These are phyloP conservation scores for Didymella sp. DNA, from an alignment of 2,329 filamentous ascomycete genomes.

Conservation along the genomic window DNA sequence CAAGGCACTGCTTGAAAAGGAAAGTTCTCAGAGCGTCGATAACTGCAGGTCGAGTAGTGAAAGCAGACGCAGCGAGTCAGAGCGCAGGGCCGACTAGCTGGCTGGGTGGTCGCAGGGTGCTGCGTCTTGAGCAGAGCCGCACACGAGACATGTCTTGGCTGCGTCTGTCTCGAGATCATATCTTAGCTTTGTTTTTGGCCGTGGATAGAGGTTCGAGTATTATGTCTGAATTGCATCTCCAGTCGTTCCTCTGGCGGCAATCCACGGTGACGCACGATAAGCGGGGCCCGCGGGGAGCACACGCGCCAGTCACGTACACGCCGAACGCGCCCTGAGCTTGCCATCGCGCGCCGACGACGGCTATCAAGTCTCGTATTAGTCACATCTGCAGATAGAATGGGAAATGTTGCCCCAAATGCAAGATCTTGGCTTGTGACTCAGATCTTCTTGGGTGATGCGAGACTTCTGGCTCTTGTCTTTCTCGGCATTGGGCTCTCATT, in stretches of 20 bases:
- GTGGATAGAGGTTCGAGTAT: too few relatives aligned
- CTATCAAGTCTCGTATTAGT: slow-evolving; percentile 11
- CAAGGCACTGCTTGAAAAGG: too few relatives aligned
- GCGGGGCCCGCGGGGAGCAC: slow-evolving; percentile 3
- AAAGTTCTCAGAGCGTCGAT: not conserved
- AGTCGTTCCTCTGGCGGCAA: not conserved
- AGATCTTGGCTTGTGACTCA: not conserved
- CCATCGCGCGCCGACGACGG: slow-evolving; percentile 4
- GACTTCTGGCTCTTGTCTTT: not conserved
- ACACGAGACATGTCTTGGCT: not conserved
- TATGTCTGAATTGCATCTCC: not conserved
- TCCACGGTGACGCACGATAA: slow-evolving; percentile 1
- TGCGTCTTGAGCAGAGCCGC: not conserved
- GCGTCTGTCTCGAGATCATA: not conserved
- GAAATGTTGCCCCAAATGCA: not conserved
- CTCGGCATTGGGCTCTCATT: not conserved
- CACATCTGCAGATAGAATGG: slow-evolving; percentile 1
- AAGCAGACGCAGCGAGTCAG: not conserved
- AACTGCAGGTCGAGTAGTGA: not conserved
- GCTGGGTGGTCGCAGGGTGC: too few relatives aligned
- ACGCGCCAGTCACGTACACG: not conserved
- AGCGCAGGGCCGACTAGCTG: not conserved
- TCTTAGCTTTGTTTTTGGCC: too few relatives aligned
- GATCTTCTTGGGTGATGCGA: not conserved
- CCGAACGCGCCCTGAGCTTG: not conserved